Evolutionary conservation across 352 stramenopile species (phyloP).

Genomic region (Chrysophaeum taylorii): DNA sequence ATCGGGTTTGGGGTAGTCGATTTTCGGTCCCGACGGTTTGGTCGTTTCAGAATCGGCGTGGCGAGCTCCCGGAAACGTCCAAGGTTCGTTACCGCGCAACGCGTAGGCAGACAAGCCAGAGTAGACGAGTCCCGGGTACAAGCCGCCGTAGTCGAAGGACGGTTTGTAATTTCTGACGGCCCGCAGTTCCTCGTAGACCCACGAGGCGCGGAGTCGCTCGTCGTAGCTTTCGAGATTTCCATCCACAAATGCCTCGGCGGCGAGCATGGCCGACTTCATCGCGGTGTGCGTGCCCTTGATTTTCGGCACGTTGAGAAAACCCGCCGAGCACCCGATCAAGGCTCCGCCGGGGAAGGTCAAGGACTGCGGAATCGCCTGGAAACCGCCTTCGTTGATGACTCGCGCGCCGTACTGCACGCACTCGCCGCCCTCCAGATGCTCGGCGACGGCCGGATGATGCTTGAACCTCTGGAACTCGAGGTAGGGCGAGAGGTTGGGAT

Average conservation of each 20-base stretch:
- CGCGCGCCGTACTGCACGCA: constrained; percentile 94
- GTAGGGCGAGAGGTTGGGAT: constrained; percentile 97
- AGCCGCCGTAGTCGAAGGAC: constrained; percentile 82
- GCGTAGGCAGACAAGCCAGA: constrained; percentile 81
- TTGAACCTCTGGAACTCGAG: constrained; percentile 95
- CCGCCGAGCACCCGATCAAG: constrained; percentile 89
- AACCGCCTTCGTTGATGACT: constrained; percentile 87
- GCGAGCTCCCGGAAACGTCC: constrained; percentile 91
- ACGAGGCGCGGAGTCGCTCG: constrained; percentile 73
- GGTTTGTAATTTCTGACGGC: constrained; percentile 90
- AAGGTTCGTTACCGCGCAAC: constrained; percentile 86
- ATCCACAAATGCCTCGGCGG: constrained; percentile 86
- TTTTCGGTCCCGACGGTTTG: constrained; percentile 57
- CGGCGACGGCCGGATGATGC: constrained; percentile 70
- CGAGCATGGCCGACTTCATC: constrained; percentile 95
- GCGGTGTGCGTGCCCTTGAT: constrained; percentile 98
- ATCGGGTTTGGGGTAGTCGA: constrained; percentile 91
- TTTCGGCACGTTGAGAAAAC: constrained; percentile 97
- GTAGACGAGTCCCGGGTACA: constrained; percentile 80
- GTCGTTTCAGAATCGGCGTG: constrained; percentile 77
- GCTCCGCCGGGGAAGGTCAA: constrained; percentile 88
- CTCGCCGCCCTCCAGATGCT: constrained; percentile 77
- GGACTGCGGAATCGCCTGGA: constrained; percentile 93
- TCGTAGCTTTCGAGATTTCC: constrained; percentile 48
- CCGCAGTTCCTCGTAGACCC: constrained; percentile 92